Base-by-base conservation (phyloP, 2,329 filamentous ascomycete species). In the Aspergillus sp. region DNA sequence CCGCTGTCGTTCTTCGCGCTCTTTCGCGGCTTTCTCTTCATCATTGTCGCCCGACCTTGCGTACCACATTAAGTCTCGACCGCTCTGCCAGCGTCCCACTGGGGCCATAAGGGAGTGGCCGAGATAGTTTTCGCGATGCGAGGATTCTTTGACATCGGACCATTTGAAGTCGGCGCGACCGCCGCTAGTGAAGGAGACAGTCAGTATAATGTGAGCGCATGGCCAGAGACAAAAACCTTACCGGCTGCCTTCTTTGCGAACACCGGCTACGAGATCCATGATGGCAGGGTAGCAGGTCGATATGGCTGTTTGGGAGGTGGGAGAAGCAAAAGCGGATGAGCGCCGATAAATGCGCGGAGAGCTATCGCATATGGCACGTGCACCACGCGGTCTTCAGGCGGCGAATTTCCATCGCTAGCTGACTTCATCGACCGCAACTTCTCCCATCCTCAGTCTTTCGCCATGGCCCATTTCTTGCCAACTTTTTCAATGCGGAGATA, bases 261-360 rank as follows among this genome's bases (percentile, higher is more conserved):
- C 88, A 40, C 89, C 91, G 54, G 92, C 89, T 50, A 97, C 85
- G 50, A 99, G 83, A 81, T 99, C 94, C 94, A 99, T 97, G 52
- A 21, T 74, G 42, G 21, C 53, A 19, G 16, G n/a, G 16, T 21
- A n/a, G 44, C 10, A 40, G 17, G 36, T 19, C n/a, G 21, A 38
- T 6, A 25, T 34, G 19, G 29, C 9, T 11, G 31, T 23, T 38
- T 20, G 19, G 9, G 21, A 21, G 20, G 20, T 17, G 20, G 25
- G 25, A 29, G 25, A 29, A 14, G 31, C 38, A 14, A 19, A n/a
- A 13, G 23, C 14, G 14, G 29, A 32, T 29, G 42, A 25, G 31
- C 17, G 20, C 17, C 45, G 45, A 47, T 11, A 16, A 16, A 20
- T 31, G 44, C 16, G 19, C n/a, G 29, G 38, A 53, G 45, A 53